Evolutionary conservation across 2,329 filamentous ascomycete genomes (phyloP).

Genomic region (Thelonectria olida): DNA sequence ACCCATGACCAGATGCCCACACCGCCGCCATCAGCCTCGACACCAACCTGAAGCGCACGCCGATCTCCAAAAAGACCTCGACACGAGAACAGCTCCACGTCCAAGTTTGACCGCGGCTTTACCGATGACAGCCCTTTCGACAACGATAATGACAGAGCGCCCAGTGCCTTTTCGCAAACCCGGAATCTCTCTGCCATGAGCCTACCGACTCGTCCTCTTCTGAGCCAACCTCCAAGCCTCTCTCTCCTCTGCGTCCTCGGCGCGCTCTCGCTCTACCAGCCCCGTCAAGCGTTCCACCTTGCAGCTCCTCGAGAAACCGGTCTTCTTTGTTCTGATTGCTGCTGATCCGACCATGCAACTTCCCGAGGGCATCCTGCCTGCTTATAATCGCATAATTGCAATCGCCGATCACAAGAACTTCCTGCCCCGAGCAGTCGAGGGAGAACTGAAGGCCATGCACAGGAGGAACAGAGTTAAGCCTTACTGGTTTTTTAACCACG

Average conservation of each 20-base stretch:
- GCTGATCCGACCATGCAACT: neutral
- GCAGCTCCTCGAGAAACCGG: conserved; percentile 1
- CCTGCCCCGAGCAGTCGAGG: neutral
- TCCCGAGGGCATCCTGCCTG: neutral
- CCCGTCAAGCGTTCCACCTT: conserved; percentile 4
- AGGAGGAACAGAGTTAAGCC: neutral
- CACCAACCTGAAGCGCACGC: too few species aligned
- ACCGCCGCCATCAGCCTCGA: too few species aligned
- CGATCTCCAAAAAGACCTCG: too few species aligned
- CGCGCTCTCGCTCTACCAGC: neutral
- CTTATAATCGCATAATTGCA: neutral
- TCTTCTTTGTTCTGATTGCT: neutral
- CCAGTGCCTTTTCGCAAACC: too few species aligned
- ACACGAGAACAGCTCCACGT: too few species aligned
- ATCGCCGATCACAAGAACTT: neutral
- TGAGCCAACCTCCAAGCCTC: conserved; percentile 5
- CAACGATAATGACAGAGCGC: too few species aligned
- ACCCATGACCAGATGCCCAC: too few species aligned
- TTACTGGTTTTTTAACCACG: neutral
- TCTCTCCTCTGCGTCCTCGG: neutral
- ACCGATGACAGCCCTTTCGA: too few species aligned
- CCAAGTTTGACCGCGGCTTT: too few species aligned
- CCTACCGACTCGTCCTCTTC: too few species aligned
- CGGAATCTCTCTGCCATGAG: too few species aligned
- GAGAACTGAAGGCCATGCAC: neutral